Evolutionary conservation across 257 asterid genomes (phyloP), one percentile per base, ranked within the genome.

Genomic region (Asclepias syriaca): DNA sequence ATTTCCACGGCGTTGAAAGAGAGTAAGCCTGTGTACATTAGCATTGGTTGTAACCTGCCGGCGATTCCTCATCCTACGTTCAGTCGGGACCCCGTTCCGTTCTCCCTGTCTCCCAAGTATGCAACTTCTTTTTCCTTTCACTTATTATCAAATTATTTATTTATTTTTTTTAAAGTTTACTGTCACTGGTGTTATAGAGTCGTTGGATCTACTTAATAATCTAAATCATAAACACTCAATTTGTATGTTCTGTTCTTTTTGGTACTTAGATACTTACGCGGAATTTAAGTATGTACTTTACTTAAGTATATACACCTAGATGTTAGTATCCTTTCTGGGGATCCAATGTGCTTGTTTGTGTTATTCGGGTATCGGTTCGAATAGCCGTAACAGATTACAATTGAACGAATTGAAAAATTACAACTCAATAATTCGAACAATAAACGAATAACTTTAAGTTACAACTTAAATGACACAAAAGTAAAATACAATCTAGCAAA

Each of bases 21-120:
- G 84, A 91, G 96, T 50, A 91, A 91, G 80, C 96, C 97, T 2
- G 97, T 89, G 7, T 91, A 91, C 78, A 85, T 91, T 24, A 89
- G 95, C 83, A 70, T 91, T 29, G 73, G 89, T 85, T 89, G 95
- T 74, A 91, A 89, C 76, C 76, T 91, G 83, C 81, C 96, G 34
- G 91, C 76, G 68, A 87, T 87, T 74, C 92, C 96, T 8, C 90
- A 91, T 58, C 89, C 95, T 22, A 85, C 96, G 1, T 91, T 91
- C 74, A 84, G 85, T 40, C 88, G 85, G 5, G 95, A 91, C 29
- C 97, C 95, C 4, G 87, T 89, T 80, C 96, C 91, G 0, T 91
- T 89, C 72, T 77, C 85, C 16, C 80, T 91, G 73, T 72, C 89
- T 43, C 96, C 95, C 2, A 91, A 68, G 97, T 89, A 70, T 56